Base-by-base conservation (phyloP, 176 grass and related monocot genomes). In the Carex cristatella region DNA sequence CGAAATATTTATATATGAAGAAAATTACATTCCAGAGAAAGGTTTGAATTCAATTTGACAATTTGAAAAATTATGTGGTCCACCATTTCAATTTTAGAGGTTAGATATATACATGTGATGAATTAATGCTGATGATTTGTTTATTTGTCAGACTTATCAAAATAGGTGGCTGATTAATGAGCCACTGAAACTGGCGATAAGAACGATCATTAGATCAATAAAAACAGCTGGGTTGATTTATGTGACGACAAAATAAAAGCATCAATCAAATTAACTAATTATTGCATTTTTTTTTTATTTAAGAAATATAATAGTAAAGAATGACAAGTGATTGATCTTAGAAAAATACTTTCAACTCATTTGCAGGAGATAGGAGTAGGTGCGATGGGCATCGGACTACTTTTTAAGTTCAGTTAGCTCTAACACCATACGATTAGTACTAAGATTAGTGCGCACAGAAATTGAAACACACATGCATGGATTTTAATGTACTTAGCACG, bases 151-250 rank as follows among this genome's bases (percentile, higher is more conserved):
- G 8, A 35, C 54, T 37, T 30, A 58, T 35, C 77, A 61, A 80
- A 18, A 18, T 80, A 61, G 55, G 77, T 60, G 77, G 55, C 11
- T 38, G 27, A 33, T 58, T 80, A 80, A 61, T 69, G 77, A 80
- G 57, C 31, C 77, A 80, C 55, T 32, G 16, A 69, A 69, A 69
- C 66, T 18, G 33, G 14, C 38, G 14, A 40, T 38, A 66, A 65
- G 4, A 60, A 5, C 4, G 5, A 60, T 15, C 58, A 60, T 60
- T 10, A 60, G 58, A 65, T 65, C 62, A 65, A 31, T 31, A 16
- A 16, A 13, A 58, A 16, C 11, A 56, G 54, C 16, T 58, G 10
- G 1, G 44, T 46, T 46, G 8, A 7, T 16, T 57, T 57, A 57
- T 57, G 13, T 57, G 3, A 57, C 13, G 56, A 16, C 4, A 13